Conservation (phyloP, 2,329 filamentous ascomycete genomes). For the Aspergillus sp. region DNA sequence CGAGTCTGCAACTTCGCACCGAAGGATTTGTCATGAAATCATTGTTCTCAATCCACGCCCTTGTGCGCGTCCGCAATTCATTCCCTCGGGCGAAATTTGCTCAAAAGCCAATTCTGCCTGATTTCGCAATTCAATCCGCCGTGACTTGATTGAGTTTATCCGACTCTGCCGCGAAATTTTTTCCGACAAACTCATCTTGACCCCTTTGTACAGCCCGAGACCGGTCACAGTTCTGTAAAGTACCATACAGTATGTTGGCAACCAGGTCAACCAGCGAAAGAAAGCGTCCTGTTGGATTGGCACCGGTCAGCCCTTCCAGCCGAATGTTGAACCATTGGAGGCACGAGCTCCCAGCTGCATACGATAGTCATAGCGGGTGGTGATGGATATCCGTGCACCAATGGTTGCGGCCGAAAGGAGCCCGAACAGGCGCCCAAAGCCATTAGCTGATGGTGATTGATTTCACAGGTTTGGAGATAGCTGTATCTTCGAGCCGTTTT, state of each 20-base stretch:
- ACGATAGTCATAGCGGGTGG: constrained; percentile 13
- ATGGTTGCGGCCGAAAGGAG: constrained; percentile 14
- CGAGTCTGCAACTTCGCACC: background rate
- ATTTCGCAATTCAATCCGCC: background rate
- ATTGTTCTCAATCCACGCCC: background rate
- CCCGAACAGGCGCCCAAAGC: constrained; percentile 16
- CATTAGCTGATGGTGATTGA: constrained; percentile 10
- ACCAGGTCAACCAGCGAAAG: constrained; percentile 1
- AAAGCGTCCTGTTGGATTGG: constrained; percentile 13
- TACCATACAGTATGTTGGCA: constrained; percentile 3
- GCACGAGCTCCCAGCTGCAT: constrained; percentile 20
- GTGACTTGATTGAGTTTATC: background rate
- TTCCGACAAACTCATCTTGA: background rate
- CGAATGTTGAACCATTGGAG: constrained; percentile 13
- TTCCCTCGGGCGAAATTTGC: too few species aligned
- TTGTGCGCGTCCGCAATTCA: background rate
- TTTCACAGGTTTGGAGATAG: constrained; percentile 8
- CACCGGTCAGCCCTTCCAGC: constrained; percentile 11
- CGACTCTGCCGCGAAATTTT: background rate
- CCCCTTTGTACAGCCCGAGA: constrained; percentile 1
- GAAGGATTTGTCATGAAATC: background rate
- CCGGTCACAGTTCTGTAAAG: constrained; percentile 1
- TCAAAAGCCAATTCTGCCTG: background rate
- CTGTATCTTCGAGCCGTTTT: constrained; percentile 5
- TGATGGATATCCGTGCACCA: constrained; percentile 18